Evolutionary conservation across 2,329 filamentous ascomycete genomes (phyloP), one percentile per base, ranked within the genome.

Genomic region (Nannizzia gypsea): DNA sequence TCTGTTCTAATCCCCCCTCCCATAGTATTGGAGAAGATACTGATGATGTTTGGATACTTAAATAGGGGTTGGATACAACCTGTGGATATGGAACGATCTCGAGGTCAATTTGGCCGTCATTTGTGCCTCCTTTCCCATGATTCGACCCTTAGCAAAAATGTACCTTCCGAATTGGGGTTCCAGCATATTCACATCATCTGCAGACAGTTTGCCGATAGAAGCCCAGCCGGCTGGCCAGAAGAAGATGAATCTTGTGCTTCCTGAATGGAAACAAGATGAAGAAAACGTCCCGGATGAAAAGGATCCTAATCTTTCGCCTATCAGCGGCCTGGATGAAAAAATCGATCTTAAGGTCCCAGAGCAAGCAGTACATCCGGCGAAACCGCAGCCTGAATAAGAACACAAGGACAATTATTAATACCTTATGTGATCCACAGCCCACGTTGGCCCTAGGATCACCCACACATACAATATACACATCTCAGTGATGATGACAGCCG

Each of bases 81-180:
- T 62, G 24, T 65, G 64, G 63, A 6, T 65, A 34, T 67, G 65
- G 65, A 62, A 59, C 40, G 57, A 46, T 6, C 28, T 67, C 38
- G 65, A 67, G 48, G 61, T 63, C 22, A 65, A 67, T 50, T 54
- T 67, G 13, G 63, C 63, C n/a, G 62, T 66, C 22, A 67, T 66
- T 4, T 67, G 65, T 58, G 65, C 65, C 9, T 66, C 63, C 13
- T 20, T 64, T 20, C 65, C 65, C 11, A 62, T 61, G n/a, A 58
- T 67, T 34, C 60, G 64, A 2, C 64, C 64, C 1, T 60, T 64
- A 24, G 62, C 59, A 15, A 59, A 42, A 28, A 62, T 57, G 54
- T 63, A 62, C 46, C 44, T 64, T 11, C 59, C 63, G 5, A 38
- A 38, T 44, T 48, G 57, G 42, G 58, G 57, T 3, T 44, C 58